These are phyloP conservation scores for Boletales sp. DNA, from an alignment of 768 basidiomycete genomes.

Conservation along the genomic window DNA sequence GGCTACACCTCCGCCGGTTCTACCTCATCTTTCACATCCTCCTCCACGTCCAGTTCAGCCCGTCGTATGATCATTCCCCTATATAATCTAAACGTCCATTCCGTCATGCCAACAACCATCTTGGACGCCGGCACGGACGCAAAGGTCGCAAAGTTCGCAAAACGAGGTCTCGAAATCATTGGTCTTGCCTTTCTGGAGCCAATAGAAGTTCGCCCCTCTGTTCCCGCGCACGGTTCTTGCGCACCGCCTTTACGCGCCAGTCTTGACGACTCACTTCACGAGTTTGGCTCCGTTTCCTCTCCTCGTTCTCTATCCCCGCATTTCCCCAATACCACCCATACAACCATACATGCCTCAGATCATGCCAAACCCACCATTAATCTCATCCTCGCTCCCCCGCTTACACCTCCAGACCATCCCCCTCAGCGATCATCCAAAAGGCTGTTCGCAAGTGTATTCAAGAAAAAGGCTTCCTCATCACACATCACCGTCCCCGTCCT, in stretches of 20 bases:
- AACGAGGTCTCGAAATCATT: slow-evolving; percentile 72
- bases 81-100: slow-evolving; percentile 85
- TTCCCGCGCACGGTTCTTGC: slow-evolving; percentile 7
- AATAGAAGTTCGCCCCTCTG: slow-evolving; percentile 60
- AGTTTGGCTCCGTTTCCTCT: slow-evolving; percentile 15
- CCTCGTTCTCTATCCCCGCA: slow-evolving; percentile 12
- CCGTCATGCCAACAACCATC: slow-evolving; percentile 81
- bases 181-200: slow-evolving; percentile 78
- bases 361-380: slow-evolving; percentile 10
- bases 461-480: slow-evolving; percentile 39
- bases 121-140: slow-evolving; percentile 88
- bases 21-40: slow-evolving; percentile 39
- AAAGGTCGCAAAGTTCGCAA: slow-evolving; percentile 75
- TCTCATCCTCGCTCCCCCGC: slow-evolving; percentile 14
- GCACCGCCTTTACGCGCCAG: slow-evolving; percentile 27
- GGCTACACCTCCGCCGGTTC: slow-evolving; percentile 46
- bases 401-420: slow-evolving; percentile 10
- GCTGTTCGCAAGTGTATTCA: slow-evolving; percentile 72
- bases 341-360: neutral
- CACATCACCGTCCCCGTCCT: slow-evolving; percentile 27
- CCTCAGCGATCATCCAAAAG: slow-evolving; percentile 48
- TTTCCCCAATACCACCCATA: slow-evolving; percentile 3
- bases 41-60: slow-evolving; percentile 42
- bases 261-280: slow-evolving; percentile 21
- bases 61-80: slow-evolving; percentile 81